Percentiles rank a stretch among this genome's conserved stretches.
These are phyloP conservation scores for Raphidocelis subcapitata DNA, from an alignment of 139 green algal genomes.

Conservation along the genomic window DNA sequence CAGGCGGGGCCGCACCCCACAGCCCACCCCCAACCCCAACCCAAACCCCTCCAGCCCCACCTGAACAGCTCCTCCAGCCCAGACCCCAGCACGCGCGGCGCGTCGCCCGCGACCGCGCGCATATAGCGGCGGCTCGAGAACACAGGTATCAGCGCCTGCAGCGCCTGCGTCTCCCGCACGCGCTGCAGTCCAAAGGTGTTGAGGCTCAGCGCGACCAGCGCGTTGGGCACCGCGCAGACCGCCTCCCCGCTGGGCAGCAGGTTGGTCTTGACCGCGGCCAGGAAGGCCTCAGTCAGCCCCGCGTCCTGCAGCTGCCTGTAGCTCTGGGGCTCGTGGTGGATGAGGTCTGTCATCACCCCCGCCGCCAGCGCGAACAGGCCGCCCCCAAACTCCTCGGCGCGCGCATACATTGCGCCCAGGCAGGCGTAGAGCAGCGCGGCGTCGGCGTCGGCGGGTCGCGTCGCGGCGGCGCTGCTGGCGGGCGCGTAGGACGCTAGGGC, in stretches of 20 bases:
- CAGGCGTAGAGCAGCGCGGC: slow-evolving; percentile 51
- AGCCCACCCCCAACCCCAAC: neutral
- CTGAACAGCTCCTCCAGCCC: slow-evolving; percentile 92
- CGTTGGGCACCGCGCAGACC: slow-evolving; percentile 72
- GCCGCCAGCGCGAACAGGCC: slow-evolving; percentile 87
- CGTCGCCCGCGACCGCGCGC: slow-evolving; percentile 68
- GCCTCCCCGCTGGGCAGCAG: slow-evolving; percentile 75
- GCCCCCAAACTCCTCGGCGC: slow-evolving; percentile 78
- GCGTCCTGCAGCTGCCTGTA: slow-evolving; percentile 75
- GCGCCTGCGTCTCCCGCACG: slow-evolving; percentile 52
- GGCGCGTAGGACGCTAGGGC: slow-evolving; percentile 78
- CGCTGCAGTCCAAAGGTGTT: slow-evolving; percentile 71
- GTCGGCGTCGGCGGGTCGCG: slow-evolving; percentile 29
- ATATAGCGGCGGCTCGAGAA: slow-evolving; percentile 67
- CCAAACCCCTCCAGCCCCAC: no score
- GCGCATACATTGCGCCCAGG: slow-evolving; percentile 66
- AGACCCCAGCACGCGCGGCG: slow-evolving; percentile 69
- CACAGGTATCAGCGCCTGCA: slow-evolving; percentile 68
- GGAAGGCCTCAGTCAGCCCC: slow-evolving; percentile 79
- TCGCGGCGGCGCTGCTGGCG: slow-evolving; percentile 31
- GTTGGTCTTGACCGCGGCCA: slow-evolving; percentile 58
- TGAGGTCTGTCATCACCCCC: slow-evolving; percentile 82
- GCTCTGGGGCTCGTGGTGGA: slow-evolving; percentile 92
- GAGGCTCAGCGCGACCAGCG: slow-evolving; percentile 88
- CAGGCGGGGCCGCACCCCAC: no score